Percentiles rank a stretch among this genome's conserved stretches.
Evolutionary conservation across 768 basidiomycete species (phyloP).

Genomic region (Russula virescens): DNA sequence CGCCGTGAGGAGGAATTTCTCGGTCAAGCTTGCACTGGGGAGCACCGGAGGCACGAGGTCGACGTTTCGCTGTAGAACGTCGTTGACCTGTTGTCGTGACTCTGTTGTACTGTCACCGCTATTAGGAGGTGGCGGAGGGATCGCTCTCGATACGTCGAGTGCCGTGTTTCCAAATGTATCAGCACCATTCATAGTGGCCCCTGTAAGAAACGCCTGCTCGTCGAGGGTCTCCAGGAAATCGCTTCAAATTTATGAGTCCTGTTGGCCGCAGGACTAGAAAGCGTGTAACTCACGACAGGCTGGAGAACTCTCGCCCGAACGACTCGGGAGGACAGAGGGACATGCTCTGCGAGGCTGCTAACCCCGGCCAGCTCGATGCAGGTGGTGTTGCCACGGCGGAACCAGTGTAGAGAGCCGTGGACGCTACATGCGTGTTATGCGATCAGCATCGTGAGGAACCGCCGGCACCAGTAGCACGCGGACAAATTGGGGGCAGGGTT

Average conservation of each 20-base stretch:
- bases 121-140: neutral
- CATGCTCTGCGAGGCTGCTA: slow-evolving; percentile 42
- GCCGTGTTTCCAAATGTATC: slow-evolving; percentile 38
- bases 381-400: slow-evolving; percentile 29
- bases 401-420: neutral
- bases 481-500: neutral
- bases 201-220: slow-evolving; percentile 72
- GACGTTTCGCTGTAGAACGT: slow-evolving; percentile 31
- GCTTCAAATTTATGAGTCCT: slow-evolving; percentile 34
- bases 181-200: slow-evolving; percentile 44
- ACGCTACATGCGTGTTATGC: slow-evolving; percentile 21
- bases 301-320: slow-evolving; percentile 76
- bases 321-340: slow-evolving; percentile 69
- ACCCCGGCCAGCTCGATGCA: slow-evolving; percentile 46
- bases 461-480: neutral
- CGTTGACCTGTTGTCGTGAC: slow-evolving; percentile 21
- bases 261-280: neutral
- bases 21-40: slow-evolving; percentile 73
- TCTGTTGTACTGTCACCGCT: slow-evolving; percentile 9
- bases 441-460: slow-evolving; percentile 3
- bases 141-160: slow-evolving; percentile 21
- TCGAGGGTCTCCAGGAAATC: slow-evolving; percentile 88
- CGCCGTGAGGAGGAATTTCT: slow-evolving; percentile 85
- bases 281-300: slow-evolving; percentile 54
- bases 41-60: slow-evolving; percentile 47